Conservation (phyloP, 2,329 filamentous ascomycete species). For the Geosmithia flava region DNA sequence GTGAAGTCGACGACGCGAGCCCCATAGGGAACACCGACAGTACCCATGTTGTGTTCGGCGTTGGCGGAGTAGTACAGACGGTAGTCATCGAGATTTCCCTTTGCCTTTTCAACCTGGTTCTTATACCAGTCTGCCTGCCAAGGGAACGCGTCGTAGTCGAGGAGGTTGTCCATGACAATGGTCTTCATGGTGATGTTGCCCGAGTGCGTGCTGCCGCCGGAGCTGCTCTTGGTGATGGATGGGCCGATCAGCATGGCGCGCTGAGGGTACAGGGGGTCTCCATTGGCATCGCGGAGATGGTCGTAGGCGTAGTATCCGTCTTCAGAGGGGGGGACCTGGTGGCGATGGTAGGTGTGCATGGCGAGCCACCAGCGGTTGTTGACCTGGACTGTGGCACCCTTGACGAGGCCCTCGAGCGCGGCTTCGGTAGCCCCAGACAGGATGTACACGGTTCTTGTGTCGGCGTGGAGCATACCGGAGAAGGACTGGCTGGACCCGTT, state of each 20-base stretch:
- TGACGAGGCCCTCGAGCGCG: not conserved
- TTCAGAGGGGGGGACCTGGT: constrained; percentile 5
- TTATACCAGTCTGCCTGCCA: constrained; percentile 13
- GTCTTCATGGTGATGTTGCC: constrained; percentile 8
- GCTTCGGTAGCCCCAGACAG: not conserved
- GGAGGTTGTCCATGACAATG: constrained; percentile 9
- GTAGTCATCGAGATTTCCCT: constrained; percentile 7
- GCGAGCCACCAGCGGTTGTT: constrained; percentile 6
- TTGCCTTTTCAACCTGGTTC: constrained; percentile 3
- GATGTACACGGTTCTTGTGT: not conserved
- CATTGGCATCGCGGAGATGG: constrained; percentile 4
- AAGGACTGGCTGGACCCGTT: not conserved
- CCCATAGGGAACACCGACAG: not conserved
- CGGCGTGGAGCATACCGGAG: not conserved
- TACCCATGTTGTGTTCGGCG: constrained; percentile 6
- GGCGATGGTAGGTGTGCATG: constrained; percentile 4
- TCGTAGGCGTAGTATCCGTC: constrained; percentile 7
- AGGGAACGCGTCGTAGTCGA: constrained; percentile 9
- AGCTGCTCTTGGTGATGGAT: not conserved
- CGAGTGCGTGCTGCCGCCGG: constrained; percentile 1
- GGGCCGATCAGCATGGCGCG: constrained; percentile 2
- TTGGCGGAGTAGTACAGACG: constrained; percentile 9
- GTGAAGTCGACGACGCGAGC: constrained; percentile 5
- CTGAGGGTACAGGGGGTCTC: constrained; percentile 5
- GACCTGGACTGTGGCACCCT: constrained; percentile 3